Evolutionary conservation across 2,329 filamentous ascomycete species (phyloP).

Genomic region (Sordariomycetes sp.): DNA sequence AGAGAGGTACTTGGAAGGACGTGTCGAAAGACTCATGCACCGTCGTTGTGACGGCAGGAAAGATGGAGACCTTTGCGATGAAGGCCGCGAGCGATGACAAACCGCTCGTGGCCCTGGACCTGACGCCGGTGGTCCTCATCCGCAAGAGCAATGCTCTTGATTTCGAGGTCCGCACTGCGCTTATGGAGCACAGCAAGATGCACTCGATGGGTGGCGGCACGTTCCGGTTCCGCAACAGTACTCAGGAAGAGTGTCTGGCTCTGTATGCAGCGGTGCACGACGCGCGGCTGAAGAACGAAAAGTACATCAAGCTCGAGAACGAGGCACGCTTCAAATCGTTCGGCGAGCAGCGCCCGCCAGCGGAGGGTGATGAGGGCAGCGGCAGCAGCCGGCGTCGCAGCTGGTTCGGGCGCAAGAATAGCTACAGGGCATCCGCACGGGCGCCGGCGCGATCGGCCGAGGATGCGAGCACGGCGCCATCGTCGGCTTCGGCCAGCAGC

Average conservation of each 20-base stretch:
- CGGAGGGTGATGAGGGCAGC: conserved; percentile 17
- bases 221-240: conserved; percentile 81
- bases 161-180: conserved; percentile 84
- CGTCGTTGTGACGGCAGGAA: conserved; percentile 44
- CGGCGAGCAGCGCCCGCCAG: conserved; percentile 39
- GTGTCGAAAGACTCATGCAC: conserved; percentile 39
- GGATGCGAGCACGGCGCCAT: conserved; percentile 55
- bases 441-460: conserved; percentile 61
- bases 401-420: conserved; percentile 55
- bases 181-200: conserved; percentile 61
- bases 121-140: conserved; percentile 85
- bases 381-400: conserved; percentile 35
- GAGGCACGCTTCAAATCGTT: conserved; percentile 63
- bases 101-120: conserved; percentile 61
- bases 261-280: conserved; percentile 83
- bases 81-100: conserved; percentile 17
- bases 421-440: conserved; percentile 50
- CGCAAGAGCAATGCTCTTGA: conserved; percentile 86
- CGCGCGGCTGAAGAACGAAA: conserved; percentile 83
- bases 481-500: conserved; percentile 53
- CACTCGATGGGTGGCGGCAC: conserved; percentile 54
- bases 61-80: conserved; percentile 40
- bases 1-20: conserved; percentile 49
- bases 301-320: conserved; percentile 61
- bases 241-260: conserved; percentile 64